A percentile compares a stretch with the other conserved stretches of the same genome.
Evolutionary conservation across 1,139 yeast species (phyloP).

Genomic region (Saccharomyces hybrid): DNA sequence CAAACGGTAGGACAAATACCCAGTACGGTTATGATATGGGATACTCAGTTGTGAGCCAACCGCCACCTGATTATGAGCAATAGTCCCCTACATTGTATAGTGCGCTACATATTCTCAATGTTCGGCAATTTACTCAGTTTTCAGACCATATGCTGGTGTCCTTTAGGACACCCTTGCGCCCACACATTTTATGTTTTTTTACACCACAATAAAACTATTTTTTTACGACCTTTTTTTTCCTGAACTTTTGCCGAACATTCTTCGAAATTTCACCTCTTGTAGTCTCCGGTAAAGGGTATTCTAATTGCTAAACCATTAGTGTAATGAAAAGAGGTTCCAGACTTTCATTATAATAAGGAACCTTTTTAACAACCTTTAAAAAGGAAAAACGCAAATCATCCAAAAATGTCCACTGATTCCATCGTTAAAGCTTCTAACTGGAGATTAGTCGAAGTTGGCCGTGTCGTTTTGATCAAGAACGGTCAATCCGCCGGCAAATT

Average conservation of each 20-base stretch:
- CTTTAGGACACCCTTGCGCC: not conserved
- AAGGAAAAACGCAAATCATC: not conserved
- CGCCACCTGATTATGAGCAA: not conserved
- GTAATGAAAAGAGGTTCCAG: no score
- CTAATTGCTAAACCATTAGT: no score
- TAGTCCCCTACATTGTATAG: not conserved
- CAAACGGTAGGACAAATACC: not conserved
- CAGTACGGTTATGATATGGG: not conserved
- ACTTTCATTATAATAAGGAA: no score
- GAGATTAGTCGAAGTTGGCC: slow-evolving; percentile 99
- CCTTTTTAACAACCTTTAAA: no score
- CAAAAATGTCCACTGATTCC: slow-evolving; percentile 54
- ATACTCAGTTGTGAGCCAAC: not conserved
- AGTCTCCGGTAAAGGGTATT: no score
- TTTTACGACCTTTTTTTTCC: no score
- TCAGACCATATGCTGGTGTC: no score
- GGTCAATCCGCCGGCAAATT: slow-evolving; percentile 64
- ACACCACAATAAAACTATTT: not conserved
- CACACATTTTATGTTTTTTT: slow-evolving; percentile 18
- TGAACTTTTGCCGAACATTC: no score
- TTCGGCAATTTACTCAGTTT: no score
- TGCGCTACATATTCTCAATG: not conserved
- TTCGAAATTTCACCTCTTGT: not conserved
- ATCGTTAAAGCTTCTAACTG: slow-evolving; percentile 95
- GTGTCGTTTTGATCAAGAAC: slow-evolving; percentile 88